phyloP scores from a whole-genome alignment of 306 rosid species.

The Sphenostylis stenocarpa region DNA sequence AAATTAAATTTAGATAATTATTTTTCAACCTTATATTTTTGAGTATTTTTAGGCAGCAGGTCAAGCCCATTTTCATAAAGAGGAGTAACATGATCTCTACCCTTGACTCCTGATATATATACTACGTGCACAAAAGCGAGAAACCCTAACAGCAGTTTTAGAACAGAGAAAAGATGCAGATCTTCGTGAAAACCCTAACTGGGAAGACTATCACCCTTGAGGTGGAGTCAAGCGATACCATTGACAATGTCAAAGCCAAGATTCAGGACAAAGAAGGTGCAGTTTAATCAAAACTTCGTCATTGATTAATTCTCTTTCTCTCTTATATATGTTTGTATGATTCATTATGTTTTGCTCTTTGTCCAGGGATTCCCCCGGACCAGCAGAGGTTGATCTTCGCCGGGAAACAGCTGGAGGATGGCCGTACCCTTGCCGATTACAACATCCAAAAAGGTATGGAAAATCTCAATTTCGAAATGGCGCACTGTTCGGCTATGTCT shows the following conservation, averaged over 20 bases:
- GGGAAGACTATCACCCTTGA: slow-evolving; percentile 99
- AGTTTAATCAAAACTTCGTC: background rate
- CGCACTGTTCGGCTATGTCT: background rate
- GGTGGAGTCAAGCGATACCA: slow-evolving; percentile 96
- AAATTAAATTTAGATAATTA: too few relatives aligned
- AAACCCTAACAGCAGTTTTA: slow-evolving; percentile 18
- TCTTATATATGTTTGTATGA: background rate
- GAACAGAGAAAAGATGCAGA: slow-evolving; percentile 68
- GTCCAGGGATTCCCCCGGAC: slow-evolving; percentile 88
- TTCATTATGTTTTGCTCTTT: background rate
- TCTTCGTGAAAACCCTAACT: slow-evolving; percentile 96
- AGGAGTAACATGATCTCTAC: too few relatives aligned
- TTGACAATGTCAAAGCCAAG: slow-evolving; percentile 89
- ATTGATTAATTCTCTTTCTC: background rate
- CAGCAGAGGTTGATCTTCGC: slow-evolving; percentile 97
- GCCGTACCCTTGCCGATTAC: slow-evolving; percentile 96
- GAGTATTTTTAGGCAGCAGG: too few relatives aligned
- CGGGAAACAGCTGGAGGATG: slow-evolving; percentile 97
- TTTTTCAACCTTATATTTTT: too few relatives aligned
- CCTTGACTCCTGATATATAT: too few relatives aligned
- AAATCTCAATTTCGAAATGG: background rate
- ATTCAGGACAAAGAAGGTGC: slow-evolving; percentile 97
- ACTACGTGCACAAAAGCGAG: background rate
- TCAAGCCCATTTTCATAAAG: too few relatives aligned
- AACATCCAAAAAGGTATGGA: slow-evolving; percentile 88